Percentiles rank a stretch among this genome's conserved stretches.
Evolutionary conservation across 129 eudicot genomes (phyloP).

Genomic region (Helianthus annuus): DNA sequence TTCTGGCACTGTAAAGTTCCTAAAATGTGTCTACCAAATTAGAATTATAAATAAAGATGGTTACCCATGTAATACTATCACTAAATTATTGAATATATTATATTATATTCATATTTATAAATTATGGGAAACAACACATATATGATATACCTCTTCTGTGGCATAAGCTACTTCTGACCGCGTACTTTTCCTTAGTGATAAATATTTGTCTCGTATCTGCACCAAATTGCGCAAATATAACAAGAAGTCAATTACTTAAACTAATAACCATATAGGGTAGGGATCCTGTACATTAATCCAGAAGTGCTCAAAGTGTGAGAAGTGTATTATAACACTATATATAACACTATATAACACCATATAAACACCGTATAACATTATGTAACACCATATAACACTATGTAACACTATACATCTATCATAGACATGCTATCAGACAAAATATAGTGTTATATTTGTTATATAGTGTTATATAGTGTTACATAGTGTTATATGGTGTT

Average conservation of each 20-base stretch:
- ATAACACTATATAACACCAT: too few species aligned
- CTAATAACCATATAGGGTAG: neutral
- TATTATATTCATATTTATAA: neutral
- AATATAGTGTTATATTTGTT: too few species aligned
- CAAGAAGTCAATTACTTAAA: constrained; percentile 16
- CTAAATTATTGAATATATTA: constrained; percentile 21
- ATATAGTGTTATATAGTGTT: too few species aligned
- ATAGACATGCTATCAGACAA: too few species aligned
- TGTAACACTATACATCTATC: too few species aligned
- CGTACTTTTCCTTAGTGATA: constrained; percentile 81
- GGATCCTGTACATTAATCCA: too few species aligned
- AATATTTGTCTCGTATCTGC: constrained; percentile 81
- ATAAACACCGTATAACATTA: too few species aligned
- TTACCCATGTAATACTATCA: constrained; percentile 47
- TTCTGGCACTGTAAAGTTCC: constrained; percentile 90
- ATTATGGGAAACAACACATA: constrained; percentile 33
- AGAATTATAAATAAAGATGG: constrained; percentile 50
- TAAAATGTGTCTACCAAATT: constrained; percentile 84
- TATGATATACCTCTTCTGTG: constrained; percentile 94
- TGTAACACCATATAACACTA: too few species aligned
- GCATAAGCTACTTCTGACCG: constrained; percentile 68
- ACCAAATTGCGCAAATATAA: constrained; percentile 3
- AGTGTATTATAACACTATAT: too few species aligned
- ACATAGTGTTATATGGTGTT: too few species aligned
- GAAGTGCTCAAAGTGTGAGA: too few species aligned